A percentile compares a stretch with the other conserved stretches of the same genome.
Evolutionary conservation across 805 yeast species (phyloP).

Genomic region (Myxozyma mucilagina): DNA sequence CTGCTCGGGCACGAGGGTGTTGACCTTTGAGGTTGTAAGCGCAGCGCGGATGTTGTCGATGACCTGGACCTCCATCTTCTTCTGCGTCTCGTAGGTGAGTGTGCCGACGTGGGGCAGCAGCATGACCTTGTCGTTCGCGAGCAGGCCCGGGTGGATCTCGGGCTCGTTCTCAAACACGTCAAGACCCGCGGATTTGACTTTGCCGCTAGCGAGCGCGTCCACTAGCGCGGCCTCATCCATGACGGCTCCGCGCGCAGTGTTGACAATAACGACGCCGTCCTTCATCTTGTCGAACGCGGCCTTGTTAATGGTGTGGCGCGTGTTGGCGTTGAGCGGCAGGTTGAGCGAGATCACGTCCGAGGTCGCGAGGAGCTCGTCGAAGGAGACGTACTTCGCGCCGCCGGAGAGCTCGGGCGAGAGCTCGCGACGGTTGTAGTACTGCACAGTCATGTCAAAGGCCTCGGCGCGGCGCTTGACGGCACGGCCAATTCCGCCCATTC

Average conservation of each 20-base stretch:
- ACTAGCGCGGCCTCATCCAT: conserved; percentile 58
- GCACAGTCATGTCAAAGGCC: conserved; percentile 77
- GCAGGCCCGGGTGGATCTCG: conserved; percentile 54
- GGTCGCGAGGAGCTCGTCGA: conserved; percentile 62
- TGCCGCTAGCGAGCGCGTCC: conserved; percentile 53
- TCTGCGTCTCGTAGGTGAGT: conserved; percentile 68
- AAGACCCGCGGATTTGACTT: conserved; percentile 57
- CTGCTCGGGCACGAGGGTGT: conserved; percentile 76
- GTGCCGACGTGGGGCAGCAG: conserved; percentile 91
- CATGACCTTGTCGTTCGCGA: conserved; percentile 53
- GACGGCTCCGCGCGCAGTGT: conserved; percentile 88
- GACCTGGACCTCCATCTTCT: conserved; percentile 77
- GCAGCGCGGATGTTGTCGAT: conserved; percentile 65
- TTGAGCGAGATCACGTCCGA: conserved; percentile 74
- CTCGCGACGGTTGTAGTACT: conserved; percentile 69
- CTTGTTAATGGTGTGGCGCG: conserved; percentile 67
- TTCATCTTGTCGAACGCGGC: conserved; percentile 68
- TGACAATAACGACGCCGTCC: conserved; percentile 72
- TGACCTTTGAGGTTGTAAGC: conserved; percentile 65
- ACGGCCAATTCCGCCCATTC: conserved; percentile 90
- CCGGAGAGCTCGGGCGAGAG: conserved; percentile 62
- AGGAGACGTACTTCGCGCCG: conserved; percentile 68
- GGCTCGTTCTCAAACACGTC: conserved; percentile 72
- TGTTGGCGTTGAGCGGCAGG: conserved; percentile 71
- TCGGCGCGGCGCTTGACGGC: conserved; percentile 68